Evolutionary conservation across 257 asterid genomes (phyloP).

Genomic region (Nicotiana benthamiana): DNA sequence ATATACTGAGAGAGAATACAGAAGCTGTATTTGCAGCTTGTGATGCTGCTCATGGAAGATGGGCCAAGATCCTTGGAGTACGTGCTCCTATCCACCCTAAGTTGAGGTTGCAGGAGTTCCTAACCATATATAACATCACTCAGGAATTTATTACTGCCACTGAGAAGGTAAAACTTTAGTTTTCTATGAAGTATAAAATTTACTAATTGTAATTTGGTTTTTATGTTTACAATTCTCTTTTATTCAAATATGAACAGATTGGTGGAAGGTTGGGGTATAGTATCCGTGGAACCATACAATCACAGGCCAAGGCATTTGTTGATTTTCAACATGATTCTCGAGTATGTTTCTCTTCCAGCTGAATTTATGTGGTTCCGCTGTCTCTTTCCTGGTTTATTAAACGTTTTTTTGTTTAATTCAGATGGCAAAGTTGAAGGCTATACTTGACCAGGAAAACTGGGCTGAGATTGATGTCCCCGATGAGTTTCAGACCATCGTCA

Average conservation of each 20-base stretch:
- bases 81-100: constrained; percentile 88
- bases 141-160: constrained; percentile 89
- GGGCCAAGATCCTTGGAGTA: constrained; percentile 98
- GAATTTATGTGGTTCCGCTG: background rate
- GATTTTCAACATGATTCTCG: constrained; percentile 95
- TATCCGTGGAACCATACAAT: constrained; percentile 91
- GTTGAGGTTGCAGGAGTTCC: constrained; percentile 80
- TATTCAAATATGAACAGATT: constrained; percentile 60
- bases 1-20: constrained; percentile 87
- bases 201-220: background rate
- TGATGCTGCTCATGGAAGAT: constrained; percentile 99
- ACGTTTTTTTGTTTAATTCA: constrained; percentile 30
- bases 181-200: constrained; percentile 7
- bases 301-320: constrained; percentile 92
- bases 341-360: constrained; percentile 41
- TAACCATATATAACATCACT: constrained; percentile 70
- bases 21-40: constrained; percentile 98
- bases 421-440: constrained; percentile 92
- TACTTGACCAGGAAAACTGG: constrained; percentile 99
- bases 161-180: constrained; percentile 52
- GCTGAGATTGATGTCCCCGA: constrained; percentile 90
- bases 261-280: constrained; percentile 99
- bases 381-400: constrained; percentile 12
- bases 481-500: constrained; percentile 82
- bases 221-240: constrained; percentile 27